Conservation (phyloP, 805 yeast species). For the Ogataea philodendri region DNA sequence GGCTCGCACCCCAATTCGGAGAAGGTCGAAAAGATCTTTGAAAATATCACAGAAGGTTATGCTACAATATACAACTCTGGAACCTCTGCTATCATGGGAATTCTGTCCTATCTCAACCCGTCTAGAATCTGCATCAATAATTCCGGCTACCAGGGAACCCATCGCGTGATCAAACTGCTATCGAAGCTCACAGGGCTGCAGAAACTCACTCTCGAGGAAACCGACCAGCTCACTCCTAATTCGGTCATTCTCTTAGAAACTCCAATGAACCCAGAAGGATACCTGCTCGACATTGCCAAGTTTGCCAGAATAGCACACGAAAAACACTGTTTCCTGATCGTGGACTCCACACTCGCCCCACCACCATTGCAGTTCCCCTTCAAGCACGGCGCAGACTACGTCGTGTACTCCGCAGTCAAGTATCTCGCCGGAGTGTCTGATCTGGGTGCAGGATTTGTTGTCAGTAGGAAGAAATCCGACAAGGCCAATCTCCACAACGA, state of each 20-base stretch:
- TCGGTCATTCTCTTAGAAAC: constrained; percentile 52
- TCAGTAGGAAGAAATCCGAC: constrained; percentile 37
- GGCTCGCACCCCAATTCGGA: constrained; percentile 47
- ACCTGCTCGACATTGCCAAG: constrained; percentile 39
- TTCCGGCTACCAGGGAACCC: constrained; percentile 52
- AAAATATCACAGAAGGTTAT: constrained; percentile 43
- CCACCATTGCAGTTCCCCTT: constrained; percentile 56
- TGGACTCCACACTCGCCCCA: constrained; percentile 57
- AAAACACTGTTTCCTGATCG: constrained; percentile 42
- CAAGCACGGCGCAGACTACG: constrained; percentile 49
- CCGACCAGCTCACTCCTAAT: constrained; percentile 36
- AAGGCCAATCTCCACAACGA: constrained; percentile 38
- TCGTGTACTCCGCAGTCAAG: constrained; percentile 56
- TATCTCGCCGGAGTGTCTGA: constrained; percentile 57
- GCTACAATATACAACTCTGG: constrained; percentile 52
- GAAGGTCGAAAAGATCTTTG: constrained; percentile 45
- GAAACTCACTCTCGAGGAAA: constrained; percentile 36
- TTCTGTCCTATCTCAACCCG: constrained; percentile 47
- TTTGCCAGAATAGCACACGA: constrained; percentile 45
- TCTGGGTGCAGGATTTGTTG: constrained; percentile 50
- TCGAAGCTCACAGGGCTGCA: constrained; percentile 41
- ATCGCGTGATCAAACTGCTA: constrained; percentile 45
- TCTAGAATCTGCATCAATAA: constrained; percentile 43
- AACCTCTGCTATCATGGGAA: constrained; percentile 50
- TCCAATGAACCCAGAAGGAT: constrained; percentile 54